Conservation (phyloP, 106 monocot genomes). For the Dioscorea zingiberensis region DNA sequence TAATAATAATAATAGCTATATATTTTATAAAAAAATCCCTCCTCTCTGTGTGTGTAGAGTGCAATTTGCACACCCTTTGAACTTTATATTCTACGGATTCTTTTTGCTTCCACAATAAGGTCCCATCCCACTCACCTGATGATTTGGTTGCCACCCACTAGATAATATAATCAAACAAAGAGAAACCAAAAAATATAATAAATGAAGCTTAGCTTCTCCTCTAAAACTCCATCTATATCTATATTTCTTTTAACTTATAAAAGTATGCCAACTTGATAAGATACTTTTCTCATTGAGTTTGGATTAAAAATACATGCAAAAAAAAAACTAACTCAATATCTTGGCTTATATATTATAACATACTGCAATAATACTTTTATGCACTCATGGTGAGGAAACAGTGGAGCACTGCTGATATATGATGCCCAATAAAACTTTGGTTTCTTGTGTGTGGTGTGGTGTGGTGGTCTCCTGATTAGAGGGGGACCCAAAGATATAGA, state of each 20-base stretch:
- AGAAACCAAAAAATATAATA: not conserved
- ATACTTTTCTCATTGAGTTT: not conserved
- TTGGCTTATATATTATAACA: too few species aligned
- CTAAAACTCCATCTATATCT: not conserved
- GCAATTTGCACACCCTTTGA: not conserved
- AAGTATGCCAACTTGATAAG: not conserved
- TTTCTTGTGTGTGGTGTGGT: too few species aligned
- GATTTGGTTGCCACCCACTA: not conserved
- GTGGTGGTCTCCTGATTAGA: too few species aligned
- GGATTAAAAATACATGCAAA: not conserved
- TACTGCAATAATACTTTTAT: too few species aligned
- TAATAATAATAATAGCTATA: too few species aligned
- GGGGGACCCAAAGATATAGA: too few species aligned
- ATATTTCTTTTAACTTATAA: not conserved
- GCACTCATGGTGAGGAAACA: too few species aligned
- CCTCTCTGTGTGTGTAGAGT: too few species aligned
- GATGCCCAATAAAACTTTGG: too few species aligned
- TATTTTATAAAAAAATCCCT: too few species aligned
- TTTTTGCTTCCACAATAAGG: not conserved
- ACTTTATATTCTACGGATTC: not conserved
- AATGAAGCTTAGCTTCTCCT: not conserved
- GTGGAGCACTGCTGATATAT: too few species aligned
- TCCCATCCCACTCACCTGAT: not conserved
- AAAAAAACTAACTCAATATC: not conserved
- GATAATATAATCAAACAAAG: not conserved